phyloP scores from a whole-genome alignment of 169 alveolate genomes.

The Eimeria maxima region DNA sequence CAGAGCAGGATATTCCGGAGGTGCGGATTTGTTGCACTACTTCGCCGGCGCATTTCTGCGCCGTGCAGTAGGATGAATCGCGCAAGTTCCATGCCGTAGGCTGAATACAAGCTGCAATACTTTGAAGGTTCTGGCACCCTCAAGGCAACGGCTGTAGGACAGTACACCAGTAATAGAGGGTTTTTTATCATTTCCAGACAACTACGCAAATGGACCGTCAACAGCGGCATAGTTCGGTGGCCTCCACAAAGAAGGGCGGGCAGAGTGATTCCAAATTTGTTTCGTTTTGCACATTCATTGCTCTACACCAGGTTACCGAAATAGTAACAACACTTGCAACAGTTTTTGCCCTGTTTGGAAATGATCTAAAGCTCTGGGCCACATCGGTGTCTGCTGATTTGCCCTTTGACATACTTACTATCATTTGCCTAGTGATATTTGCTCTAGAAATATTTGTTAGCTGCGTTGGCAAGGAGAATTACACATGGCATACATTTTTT shows the following conservation, averaged over 20 bases:
- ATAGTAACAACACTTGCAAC: slow-evolving; percentile 41
- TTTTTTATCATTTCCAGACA: not conserved
- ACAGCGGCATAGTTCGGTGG: slow-evolving; percentile 65
- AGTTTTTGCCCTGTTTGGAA: slow-evolving; percentile 91
- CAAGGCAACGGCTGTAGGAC: not conserved
- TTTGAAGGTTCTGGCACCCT: not conserved
- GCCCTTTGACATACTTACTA: slow-evolving; percentile 87
- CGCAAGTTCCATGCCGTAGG: not conserved
- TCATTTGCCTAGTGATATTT: slow-evolving; percentile 87
- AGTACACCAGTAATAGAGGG: not conserved
- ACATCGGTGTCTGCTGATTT: slow-evolving; percentile 88
- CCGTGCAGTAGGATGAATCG: not conserved
- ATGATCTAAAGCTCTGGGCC: slow-evolving; percentile 90
- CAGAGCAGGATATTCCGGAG: not conserved
- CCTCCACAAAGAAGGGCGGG: slow-evolving; percentile 62
- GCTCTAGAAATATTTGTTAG: slow-evolving; percentile 87
- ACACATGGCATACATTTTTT: slow-evolving; percentile 89
- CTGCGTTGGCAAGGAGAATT: slow-evolving; percentile 88
- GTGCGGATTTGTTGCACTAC: not conserved
- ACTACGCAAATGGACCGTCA: slow-evolving; percentile 37
- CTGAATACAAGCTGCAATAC: not conserved
- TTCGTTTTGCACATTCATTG: slow-evolving; percentile 35
- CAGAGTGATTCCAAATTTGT: slow-evolving; percentile 39
- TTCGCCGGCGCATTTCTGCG: not conserved
- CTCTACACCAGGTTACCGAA: slow-evolving; percentile 52